Evolutionary conservation across 1,284 basidiomycete genomes (phyloP), one percentile per base, ranked within the genome.

Genomic region (Caloboletus firmus): DNA sequence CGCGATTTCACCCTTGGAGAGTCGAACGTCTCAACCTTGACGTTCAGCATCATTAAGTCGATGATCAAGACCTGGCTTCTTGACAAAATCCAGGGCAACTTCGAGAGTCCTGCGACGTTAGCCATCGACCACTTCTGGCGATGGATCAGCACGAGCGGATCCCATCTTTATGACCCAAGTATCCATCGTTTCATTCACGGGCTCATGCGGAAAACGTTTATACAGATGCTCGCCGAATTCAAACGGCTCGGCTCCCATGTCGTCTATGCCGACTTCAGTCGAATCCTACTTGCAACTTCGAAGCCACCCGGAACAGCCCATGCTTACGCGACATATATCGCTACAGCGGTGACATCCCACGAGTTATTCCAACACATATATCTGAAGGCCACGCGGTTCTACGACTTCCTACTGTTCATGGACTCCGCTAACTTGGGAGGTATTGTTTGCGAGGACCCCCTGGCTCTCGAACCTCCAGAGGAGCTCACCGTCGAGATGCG

Each of bases 121-220:
- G 80, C 82, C 0, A 81, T 91, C 48, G 93, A 96, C 67, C 95
- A 98, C 71, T 98, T 99, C 74, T 98, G 95, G 95, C 81, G 97
- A 31, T 99, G 97, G 97, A 83, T 97, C 58, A 91, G 87, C 65
- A 95, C 91, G 2, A 85, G 82, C 45, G 79, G 85, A 4, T 92
- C 95, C 31, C 83, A 87, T 56, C 85, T 99, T 78, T 97, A 94
- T 67, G 97, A 99, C 69, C 89, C 95, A 1, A 90, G 93, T 49
- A 79, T 99, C 7, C 94, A 98, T 69, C 86, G 91, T 0, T 99
- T 99, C 75, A 77, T 99, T 13, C 90, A 95, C 61, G 91, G 95
- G 10, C 81, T 99, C 49, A 99, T 99, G 97, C 87, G 92, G 59
- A 99, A 99, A 77, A 96, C 92, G 0, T 95, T 99, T 71, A 90